Evolutionary conservation across 2,329 filamentous ascomycete genomes (phyloP), one percentile per base, ranked within the genome.

Genomic region (Truncatella angustata): DNA sequence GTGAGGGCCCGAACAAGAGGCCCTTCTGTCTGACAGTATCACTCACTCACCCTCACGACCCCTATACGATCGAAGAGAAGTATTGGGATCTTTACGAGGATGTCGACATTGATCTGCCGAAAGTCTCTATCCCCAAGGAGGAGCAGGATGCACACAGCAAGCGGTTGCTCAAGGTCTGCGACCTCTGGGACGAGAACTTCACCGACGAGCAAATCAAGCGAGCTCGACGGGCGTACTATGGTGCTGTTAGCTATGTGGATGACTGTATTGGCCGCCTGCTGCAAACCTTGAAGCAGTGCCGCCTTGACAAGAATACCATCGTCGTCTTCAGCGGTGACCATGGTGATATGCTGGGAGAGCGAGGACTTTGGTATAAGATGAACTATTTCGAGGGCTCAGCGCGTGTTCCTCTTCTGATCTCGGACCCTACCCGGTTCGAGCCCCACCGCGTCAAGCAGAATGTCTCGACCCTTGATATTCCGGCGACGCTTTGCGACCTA

Each of bases 291-390:
- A 87, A 91, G 68, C 81, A 91, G 54, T 93, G 90, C 65, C 82
- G 86, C 5, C 77, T 97, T 40, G 86, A 86, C 54, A 85, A 96
- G 30, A 84, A 96, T 71, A 97, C 92, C 11, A 91, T 96, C 61
- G 78, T 97, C 62, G 85, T 97, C 59, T 97, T 97, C 73, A 92
- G 88, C 53, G 91, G 92, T 40, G 92, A 97, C 67, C 92, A 97
- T 65, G 92, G 92, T 51, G 92, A 97, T 70, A 97, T 97, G 92
- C 82, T 97, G 6, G 92, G 92, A 54, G 92, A 97, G 76, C 86
- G 91, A 49, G 88, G 89, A 5, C 76, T 97, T 43, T 97, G 92
- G 92, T 92, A 96, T 78, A 97, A 97, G 80, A 97, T 97, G 92
- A 91, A 85, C 66, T 97, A 94, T 81, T 96, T 91, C 63, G 92